These are phyloP conservation scores for Ocimum tenuiflorum DNA, from an alignment of 257 asterid species.

Conservation along the genomic window DNA sequence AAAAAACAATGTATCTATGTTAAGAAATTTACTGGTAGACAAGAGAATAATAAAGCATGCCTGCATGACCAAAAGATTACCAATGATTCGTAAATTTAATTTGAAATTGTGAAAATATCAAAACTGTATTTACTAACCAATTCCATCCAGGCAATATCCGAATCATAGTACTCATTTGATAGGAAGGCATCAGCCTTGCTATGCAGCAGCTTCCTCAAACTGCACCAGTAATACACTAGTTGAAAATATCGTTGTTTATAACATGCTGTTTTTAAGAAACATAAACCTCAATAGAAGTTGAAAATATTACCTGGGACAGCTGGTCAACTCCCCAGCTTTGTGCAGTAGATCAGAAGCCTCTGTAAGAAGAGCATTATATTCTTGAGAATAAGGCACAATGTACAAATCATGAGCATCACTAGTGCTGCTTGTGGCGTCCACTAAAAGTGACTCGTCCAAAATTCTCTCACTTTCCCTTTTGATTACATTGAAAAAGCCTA, in stretches of 20 bases:
- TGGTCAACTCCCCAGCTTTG: constrained; percentile 74
- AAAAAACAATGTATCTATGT: background rate
- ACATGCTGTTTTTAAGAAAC: background rate
- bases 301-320: constrained; percentile 49
- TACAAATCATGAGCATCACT: constrained; percentile 54
- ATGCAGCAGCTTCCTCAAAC: constrained; percentile 82
- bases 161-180: constrained; percentile 88
- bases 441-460: constrained; percentile 37
- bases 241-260: background rate
- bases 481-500: constrained; percentile 72
- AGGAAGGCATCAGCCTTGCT: constrained; percentile 86
- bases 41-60: background rate
- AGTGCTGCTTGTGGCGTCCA: constrained; percentile 16
- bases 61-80: constrained; percentile 4
- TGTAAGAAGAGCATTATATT: constrained; percentile 53
- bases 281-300: constrained; percentile 8
- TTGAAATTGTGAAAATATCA: constrained; percentile 1
- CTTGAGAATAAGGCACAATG: constrained; percentile 70
- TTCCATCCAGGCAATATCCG: constrained; percentile 99
- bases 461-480: constrained; percentile 65
- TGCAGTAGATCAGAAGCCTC: constrained; percentile 68
- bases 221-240: constrained; percentile 35
- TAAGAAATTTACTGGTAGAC: background rate
- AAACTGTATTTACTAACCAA: constrained; percentile 48
- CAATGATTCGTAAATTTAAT: background rate